phyloP scores from a whole-genome alignment of 352 stramenopile species.

The Globisporangium cederbergense region DNA sequence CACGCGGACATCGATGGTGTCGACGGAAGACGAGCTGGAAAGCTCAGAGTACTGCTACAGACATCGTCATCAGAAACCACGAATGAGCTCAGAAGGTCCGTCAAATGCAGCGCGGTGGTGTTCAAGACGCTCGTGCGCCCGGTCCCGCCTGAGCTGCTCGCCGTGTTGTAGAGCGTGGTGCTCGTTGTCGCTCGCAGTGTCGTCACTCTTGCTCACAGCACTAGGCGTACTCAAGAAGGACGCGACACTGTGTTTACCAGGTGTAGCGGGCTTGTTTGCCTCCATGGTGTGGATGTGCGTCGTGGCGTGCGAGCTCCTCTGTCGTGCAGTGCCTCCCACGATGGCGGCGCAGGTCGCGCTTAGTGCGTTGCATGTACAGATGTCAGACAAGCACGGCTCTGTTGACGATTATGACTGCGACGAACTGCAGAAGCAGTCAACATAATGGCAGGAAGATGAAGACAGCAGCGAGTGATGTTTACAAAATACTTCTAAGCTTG shows the following conservation, averaged over 20 bases:
- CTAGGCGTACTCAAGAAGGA: not conserved
- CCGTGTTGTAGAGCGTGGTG: constrained; percentile 2
- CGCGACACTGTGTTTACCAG: constrained; percentile 3
- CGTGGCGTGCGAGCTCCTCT: constrained; percentile 6
- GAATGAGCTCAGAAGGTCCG: not conserved
- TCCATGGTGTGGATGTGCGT: constrained; percentile 10
- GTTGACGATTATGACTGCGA: not conserved
- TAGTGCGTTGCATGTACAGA: not conserved
- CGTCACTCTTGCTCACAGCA: not conserved
- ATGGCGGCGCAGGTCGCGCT: constrained; percentile 8
- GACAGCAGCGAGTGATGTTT: constrained; percentile 4
- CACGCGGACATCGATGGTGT: constrained; percentile 14
- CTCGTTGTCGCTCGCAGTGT: constrained; percentile 3
- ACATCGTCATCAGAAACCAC: constrained; percentile 7
- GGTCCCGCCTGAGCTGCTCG: not conserved
- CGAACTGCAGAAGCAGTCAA: not conserved
- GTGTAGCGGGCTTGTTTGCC: constrained; percentile 11
- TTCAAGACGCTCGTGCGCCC: not conserved
- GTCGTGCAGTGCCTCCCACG: constrained; percentile 4
- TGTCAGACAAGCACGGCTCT: not conserved
- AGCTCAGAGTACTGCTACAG: constrained; percentile 13
- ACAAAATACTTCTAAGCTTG: constrained; percentile 11
- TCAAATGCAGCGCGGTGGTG: not conserved
- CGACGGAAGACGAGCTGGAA: not conserved
- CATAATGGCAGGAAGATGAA: not conserved